These are phyloP conservation scores for Coniochaeta sp. DNA, from an alignment of 2,329 filamentous ascomycete species.

Conservation along the genomic window DNA sequence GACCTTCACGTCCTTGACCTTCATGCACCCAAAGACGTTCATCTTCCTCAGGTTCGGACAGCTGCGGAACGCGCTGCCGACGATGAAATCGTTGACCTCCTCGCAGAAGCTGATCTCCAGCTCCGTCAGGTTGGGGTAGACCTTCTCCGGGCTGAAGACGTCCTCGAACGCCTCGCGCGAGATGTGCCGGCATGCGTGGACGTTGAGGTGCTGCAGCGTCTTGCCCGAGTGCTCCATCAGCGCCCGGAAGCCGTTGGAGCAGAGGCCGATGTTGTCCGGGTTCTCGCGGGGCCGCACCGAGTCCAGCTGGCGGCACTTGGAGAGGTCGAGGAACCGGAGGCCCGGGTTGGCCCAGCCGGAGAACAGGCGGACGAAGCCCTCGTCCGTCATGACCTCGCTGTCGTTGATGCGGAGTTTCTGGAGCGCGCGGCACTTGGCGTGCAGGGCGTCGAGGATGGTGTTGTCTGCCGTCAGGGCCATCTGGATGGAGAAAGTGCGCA, in stretches of 20 bases:
- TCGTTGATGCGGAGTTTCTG: slow-evolving; percentile 75
- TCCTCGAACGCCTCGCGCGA: slow-evolving; percentile 62
- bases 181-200: slow-evolving; percentile 84
- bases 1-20: slow-evolving; percentile 45
- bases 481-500: slow-evolving; percentile 74
- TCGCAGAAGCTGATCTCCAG: slow-evolving; percentile 75
- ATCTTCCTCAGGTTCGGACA: slow-evolving; percentile 55
- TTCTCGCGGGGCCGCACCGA: slow-evolving; percentile 60
- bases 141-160: slow-evolving; percentile 55
- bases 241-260: slow-evolving; percentile 66
- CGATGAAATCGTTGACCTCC: slow-evolving; percentile 56
- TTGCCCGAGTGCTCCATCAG: slow-evolving; percentile 78
- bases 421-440: slow-evolving; percentile 59
- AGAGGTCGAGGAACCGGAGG: slow-evolving; percentile 65
- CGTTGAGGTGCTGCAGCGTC: slow-evolving; percentile 59
- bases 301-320: slow-evolving; percentile 71
- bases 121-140: slow-evolving; percentile 61
- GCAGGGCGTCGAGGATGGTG: slow-evolving; percentile 61
- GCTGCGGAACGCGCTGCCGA: slow-evolving; percentile 55
- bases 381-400: slow-evolving; percentile 69
- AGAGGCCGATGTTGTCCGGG: slow-evolving; percentile 62
- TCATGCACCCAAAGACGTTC: slow-evolving; percentile 61
- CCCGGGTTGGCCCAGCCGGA: slow-evolving; percentile 67
- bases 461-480: slow-evolving; percentile 62
- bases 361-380: slow-evolving; percentile 67